phyloP scores from a whole-genome alignment of 345 rosid genomes.

The Hibiscus tridactylites region DNA sequence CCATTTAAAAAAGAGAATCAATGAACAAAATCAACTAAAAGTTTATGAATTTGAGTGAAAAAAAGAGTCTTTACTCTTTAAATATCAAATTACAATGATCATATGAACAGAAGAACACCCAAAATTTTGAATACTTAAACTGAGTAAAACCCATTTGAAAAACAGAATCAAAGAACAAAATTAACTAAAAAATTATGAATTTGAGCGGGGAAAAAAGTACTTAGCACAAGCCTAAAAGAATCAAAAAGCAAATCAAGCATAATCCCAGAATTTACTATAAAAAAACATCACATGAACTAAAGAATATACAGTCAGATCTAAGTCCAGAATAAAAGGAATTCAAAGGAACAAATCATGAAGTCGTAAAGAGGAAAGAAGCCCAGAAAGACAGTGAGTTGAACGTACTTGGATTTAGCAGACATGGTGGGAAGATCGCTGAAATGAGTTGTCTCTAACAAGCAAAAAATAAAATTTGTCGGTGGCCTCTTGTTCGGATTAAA shows the following conservation, averaged over 20 bases:
- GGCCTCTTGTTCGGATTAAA: too few relatives aligned
- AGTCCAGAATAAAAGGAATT: not conserved
- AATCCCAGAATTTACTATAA: not conserved
- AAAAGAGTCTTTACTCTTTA: not conserved
- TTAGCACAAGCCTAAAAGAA: not conserved
- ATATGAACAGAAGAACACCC: not conserved
- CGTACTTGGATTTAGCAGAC: constrained; percentile 62
- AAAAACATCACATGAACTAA: not conserved
- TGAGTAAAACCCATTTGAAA: not conserved
- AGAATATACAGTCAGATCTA: constrained; percentile 24
- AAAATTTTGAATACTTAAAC: not conserved
- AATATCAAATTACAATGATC: not conserved
- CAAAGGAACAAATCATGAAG: not conserved
- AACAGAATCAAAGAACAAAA: not conserved
- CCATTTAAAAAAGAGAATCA: constrained; percentile 6
- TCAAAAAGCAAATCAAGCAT: constrained; percentile 13
- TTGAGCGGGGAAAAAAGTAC: not conserved
- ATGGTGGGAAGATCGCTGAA: constrained; percentile 18
- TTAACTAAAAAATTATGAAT: not conserved
- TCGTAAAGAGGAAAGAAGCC: not conserved
- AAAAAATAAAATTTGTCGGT: not conserved
- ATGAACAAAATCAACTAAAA: constrained; percentile 1
- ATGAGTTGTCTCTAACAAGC: too few relatives aligned
- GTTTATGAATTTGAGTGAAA: not conserved
- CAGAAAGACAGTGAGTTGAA: not conserved